phyloP scores from a whole-genome alignment of 352 stramenopile species.

The Phytophthora macrochlamydospora region DNA sequence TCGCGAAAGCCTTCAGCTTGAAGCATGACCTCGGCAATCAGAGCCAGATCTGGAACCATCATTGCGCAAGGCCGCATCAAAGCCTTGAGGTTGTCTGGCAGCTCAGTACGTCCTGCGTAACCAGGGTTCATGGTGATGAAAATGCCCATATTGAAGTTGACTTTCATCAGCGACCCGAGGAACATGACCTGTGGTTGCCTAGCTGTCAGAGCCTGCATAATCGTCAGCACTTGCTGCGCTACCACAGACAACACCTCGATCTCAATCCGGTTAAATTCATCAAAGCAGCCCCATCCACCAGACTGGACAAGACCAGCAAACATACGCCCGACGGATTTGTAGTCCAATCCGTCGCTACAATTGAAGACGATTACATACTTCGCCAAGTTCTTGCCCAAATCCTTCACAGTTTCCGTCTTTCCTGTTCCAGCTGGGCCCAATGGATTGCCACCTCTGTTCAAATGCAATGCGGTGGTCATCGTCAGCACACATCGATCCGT shows the following conservation, averaged over 20 bases:
- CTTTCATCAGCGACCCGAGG: constrained; percentile 84
- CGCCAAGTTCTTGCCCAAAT: constrained; percentile 93
- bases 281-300: constrained; percentile 94
- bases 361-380: constrained; percentile 97
- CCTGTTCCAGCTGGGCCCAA: constrained; percentile 92
- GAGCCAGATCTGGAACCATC: constrained; percentile 87
- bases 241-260: constrained; percentile 95
- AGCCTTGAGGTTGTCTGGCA: constrained; percentile 88
- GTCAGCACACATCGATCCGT: constrained; percentile 94
- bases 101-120: constrained; percentile 91
- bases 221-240: constrained; percentile 90
- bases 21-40: constrained; percentile 90
- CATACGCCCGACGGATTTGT: constrained; percentile 94
- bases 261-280: constrained; percentile 97
- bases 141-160: constrained; percentile 91
- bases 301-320: constrained; percentile 94
- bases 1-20: constrained; percentile 87
- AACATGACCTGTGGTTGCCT: constrained; percentile 85
- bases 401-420: constrained; percentile 95
- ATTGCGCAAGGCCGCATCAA: constrained; percentile 88
- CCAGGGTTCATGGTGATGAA: constrained; percentile 94
- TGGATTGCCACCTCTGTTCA: constrained; percentile 92
- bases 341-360: constrained; percentile 94
- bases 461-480: constrained; percentile 92
- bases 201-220: constrained; percentile 86